phyloP scores from a whole-genome alignment of 148 eudicot genomes.

The Bassia scoparia region DNA sequence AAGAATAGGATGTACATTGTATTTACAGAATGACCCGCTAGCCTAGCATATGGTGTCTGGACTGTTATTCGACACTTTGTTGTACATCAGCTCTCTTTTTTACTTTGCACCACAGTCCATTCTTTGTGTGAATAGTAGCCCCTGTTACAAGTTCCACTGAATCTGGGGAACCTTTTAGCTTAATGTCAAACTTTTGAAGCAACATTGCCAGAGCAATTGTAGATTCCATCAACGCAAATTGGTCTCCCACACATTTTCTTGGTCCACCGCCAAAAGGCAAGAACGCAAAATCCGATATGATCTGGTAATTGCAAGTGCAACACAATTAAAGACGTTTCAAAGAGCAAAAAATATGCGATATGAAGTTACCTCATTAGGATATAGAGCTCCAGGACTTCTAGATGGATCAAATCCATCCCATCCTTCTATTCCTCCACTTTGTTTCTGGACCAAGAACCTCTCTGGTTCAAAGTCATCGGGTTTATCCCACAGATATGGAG shows the following conservation, averaged over 20 bases:
- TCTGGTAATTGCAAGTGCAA: constrained; percentile 40
- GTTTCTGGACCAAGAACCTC: constrained; percentile 58
- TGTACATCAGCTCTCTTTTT: constrained; percentile 47
- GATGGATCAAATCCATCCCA: constrained; percentile 98
- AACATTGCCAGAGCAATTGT: constrained; percentile 79
- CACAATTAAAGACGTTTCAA: not conserved
- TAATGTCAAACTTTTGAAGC: constrained; percentile 76
- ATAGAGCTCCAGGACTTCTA: constrained; percentile 92
- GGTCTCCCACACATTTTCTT: constrained; percentile 94
- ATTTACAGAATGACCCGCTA: not conserved
- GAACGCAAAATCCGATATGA: constrained; percentile 79
- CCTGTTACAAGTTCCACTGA: constrained; percentile 86
- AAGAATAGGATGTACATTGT: constrained; percentile 1
- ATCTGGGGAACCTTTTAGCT: constrained; percentile 73
- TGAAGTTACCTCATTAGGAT: constrained; percentile 78
- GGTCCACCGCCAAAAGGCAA: constrained; percentile 98
- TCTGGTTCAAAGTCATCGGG: constrained; percentile 89
- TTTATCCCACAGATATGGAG: constrained; percentile 91
- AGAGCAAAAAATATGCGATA: not conserved
- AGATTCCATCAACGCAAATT: constrained; percentile 96
- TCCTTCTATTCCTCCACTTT: constrained; percentile 62
- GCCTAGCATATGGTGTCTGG: not conserved
- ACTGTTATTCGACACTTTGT: not conserved
- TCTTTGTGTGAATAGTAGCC: constrained; percentile 91
- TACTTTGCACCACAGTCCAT: constrained; percentile 81